These are phyloP conservation scores for Hanseniaspora clermontiae DNA, from an alignment of 805 yeast genomes.

Conservation along the genomic window DNA sequence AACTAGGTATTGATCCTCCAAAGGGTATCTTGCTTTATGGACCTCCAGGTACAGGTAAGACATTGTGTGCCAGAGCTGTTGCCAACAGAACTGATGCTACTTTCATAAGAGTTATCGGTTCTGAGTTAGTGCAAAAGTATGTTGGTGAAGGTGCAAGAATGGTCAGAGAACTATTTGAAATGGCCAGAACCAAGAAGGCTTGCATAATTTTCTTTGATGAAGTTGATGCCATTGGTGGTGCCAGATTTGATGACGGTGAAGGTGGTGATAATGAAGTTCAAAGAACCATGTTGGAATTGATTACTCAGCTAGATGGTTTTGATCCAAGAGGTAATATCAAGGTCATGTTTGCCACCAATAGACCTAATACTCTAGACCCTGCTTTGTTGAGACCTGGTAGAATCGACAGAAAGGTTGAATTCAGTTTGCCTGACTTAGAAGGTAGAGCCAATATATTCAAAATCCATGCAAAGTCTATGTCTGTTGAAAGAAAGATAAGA, in stretches of 20 bases:
- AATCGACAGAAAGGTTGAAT: conserved; percentile 96
- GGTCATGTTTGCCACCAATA: conserved; percentile 98
- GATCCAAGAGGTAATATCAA: conserved; percentile 98
- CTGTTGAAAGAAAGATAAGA: conserved; percentile 91
- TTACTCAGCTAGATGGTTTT: conserved; percentile 95
- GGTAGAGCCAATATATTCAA: conserved; percentile 97
- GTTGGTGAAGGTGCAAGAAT: conserved; percentile 99
- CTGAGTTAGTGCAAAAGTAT: conserved; percentile 94
- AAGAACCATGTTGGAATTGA: conserved; percentile 95
- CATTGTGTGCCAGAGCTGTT: conserved; percentile 96
- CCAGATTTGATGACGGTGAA: conserved; percentile 99
- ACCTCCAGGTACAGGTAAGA: conserved; percentile 98
- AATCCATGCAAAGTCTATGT: conserved; percentile 94
- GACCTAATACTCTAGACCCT: conserved; percentile 96
- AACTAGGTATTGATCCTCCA: conserved; percentile 96
- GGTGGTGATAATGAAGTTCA: conserved; percentile 99
- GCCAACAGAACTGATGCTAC: conserved; percentile 99
- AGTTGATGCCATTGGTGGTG: conserved; percentile 98
- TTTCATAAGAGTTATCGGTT: conserved; percentile 93
- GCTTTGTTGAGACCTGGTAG: conserved; percentile 97
- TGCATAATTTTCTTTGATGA: conserved; percentile 97
- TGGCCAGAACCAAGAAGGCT: conserved; percentile 98
- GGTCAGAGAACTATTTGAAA: conserved; percentile 96
- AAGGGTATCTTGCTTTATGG: conserved; percentile 94
- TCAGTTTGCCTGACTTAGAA: conserved; percentile 88